phyloP scores from a whole-genome alignment of 2,329 filamentous ascomycete species.

The Penicillium sp. region DNA sequence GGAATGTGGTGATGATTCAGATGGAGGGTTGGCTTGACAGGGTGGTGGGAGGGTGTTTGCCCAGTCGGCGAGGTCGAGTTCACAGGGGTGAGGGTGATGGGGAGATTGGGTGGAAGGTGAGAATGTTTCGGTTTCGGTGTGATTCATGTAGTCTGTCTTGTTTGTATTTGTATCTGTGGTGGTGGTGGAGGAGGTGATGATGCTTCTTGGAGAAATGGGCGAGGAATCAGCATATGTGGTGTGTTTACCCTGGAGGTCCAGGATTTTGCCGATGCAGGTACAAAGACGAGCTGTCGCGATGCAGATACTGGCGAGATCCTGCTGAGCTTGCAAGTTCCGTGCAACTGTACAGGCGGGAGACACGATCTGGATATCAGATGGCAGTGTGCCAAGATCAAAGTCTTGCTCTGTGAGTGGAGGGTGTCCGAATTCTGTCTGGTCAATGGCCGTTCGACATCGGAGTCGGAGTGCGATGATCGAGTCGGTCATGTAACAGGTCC shows the following conservation, averaged over 20 bases:
- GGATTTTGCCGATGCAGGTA: constrained; percentile 9
- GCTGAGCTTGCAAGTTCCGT: constrained; percentile 3
- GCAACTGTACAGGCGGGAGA: not conserved
- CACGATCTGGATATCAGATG: not conserved
- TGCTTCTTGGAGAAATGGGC: constrained; percentile 1
- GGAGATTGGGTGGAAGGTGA: too few relatives aligned
- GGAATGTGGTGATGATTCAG: not conserved
- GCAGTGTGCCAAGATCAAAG: constrained; percentile 5
- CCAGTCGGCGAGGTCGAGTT: constrained; percentile 11
- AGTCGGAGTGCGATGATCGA: constrained; percentile 10
- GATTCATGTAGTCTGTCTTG: constrained; percentile 3
- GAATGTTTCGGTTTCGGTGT: constrained; percentile 1
- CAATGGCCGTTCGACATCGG: constrained; percentile 9
- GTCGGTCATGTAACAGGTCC: constrained; percentile 13
- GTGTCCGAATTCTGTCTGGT: constrained; percentile 7
- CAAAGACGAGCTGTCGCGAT: constrained; percentile 10
- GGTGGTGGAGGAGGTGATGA: too few relatives aligned
- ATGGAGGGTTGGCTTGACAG: constrained; percentile 3
- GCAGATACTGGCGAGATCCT: constrained; percentile 5
- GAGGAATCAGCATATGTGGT: not conserved
- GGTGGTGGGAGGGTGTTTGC: constrained; percentile 9
- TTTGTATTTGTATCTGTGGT: too few relatives aligned
- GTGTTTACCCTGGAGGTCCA: constrained; percentile 10
- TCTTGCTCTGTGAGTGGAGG: constrained; percentile 10
- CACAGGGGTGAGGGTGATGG: too few relatives aligned